These are phyloP conservation scores for Pythium dissotocum DNA, from an alignment of 352 stramenopile species.

Conservation along the genomic window DNA sequence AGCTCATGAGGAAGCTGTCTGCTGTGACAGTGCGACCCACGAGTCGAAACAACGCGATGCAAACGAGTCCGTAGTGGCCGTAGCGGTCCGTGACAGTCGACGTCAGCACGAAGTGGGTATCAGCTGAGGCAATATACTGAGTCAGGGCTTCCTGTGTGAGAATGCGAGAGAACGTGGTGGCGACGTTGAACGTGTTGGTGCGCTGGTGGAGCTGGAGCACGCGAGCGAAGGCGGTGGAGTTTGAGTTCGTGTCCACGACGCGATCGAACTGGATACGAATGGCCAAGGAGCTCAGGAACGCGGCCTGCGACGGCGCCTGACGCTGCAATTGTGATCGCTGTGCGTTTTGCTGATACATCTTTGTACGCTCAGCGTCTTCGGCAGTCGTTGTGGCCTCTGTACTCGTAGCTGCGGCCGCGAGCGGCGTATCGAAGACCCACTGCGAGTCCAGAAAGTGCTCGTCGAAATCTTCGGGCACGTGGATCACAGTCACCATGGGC, in stretches of 20 bases:
- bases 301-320: slow-evolving; percentile 38
- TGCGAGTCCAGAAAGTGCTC: slow-evolving; percentile 39
- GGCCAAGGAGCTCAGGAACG: slow-evolving; percentile 68
- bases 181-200: slow-evolving; percentile 74
- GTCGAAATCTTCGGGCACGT: slow-evolving; percentile 41
- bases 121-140: slow-evolving; percentile 25
- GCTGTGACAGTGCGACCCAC: slow-evolving; percentile 16
- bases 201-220: slow-evolving; percentile 68
- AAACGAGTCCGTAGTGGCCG: slow-evolving; percentile 75
- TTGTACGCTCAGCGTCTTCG: slow-evolving; percentile 54
- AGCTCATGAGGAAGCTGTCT: slow-evolving; percentile 73
- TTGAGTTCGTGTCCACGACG: slow-evolving; percentile 17
- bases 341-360: slow-evolving; percentile 60
- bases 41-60: slow-evolving; percentile 39
- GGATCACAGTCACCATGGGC: slow-evolving; percentile 52
- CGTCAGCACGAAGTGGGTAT: slow-evolving; percentile 37
- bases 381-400: background rate
- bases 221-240: slow-evolving; percentile 30
- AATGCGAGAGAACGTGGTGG: slow-evolving; percentile 50
- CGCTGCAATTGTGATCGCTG: slow-evolving; percentile 39
- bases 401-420: slow-evolving; percentile 16
- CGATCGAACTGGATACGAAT: slow-evolving; percentile 69
- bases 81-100: slow-evolving; percentile 72
- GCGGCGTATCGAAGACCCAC: slow-evolving; percentile 51
- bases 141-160: slow-evolving; percentile 36